Evolutionary conservation across 148 eudicot species (phyloP).

Genomic region (Fallopia convolvulus): DNA sequence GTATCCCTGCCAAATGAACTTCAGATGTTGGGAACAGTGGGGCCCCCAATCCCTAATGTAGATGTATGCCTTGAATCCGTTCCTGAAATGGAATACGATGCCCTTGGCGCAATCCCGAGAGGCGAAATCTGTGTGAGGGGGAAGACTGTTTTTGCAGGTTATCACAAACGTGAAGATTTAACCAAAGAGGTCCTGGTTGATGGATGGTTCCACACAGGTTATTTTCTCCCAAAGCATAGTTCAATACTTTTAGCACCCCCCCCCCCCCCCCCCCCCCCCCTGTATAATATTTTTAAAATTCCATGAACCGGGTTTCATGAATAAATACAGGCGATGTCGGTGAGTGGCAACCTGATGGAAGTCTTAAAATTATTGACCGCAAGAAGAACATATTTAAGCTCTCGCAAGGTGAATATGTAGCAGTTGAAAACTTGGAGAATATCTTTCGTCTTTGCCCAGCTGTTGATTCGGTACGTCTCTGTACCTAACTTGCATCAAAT

Average conservation of each 20-base stretch:
- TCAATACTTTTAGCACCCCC: not conserved
- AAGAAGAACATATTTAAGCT: conserved; percentile 98
- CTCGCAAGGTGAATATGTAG: conserved; percentile 97
- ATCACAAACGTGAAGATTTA: conserved; percentile 89
- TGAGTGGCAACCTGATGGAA: conserved; percentile 97
- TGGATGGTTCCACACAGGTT: conserved; percentile 99
- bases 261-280: not conserved
- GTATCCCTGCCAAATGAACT: conserved; percentile 77
- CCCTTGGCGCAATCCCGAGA: conserved; percentile 58
- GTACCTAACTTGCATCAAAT: not conserved
- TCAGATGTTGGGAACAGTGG: conserved; percentile 88
- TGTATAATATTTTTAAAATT: not conserved
- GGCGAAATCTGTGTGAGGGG: conserved; percentile 90
- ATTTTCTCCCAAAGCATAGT: conserved; percentile 13
- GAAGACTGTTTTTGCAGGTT: conserved; percentile 83
- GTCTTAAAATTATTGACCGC: conserved; percentile 87
- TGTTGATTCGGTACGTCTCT: conserved; percentile 62
- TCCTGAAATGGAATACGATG: conserved; percentile 96
- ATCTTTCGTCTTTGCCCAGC: conserved; percentile 61
- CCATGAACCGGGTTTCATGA: not conserved
- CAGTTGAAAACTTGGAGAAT: conserved; percentile 95
- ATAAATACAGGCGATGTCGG: conserved; percentile 74
- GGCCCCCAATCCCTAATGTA: conserved; percentile 88
- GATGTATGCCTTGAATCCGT: conserved; percentile 86
- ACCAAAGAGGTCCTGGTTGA: conserved; percentile 84